Conservation (phyloP, 2,329 filamentous ascomycete genomes). For the Penicillium glabrum region DNA sequence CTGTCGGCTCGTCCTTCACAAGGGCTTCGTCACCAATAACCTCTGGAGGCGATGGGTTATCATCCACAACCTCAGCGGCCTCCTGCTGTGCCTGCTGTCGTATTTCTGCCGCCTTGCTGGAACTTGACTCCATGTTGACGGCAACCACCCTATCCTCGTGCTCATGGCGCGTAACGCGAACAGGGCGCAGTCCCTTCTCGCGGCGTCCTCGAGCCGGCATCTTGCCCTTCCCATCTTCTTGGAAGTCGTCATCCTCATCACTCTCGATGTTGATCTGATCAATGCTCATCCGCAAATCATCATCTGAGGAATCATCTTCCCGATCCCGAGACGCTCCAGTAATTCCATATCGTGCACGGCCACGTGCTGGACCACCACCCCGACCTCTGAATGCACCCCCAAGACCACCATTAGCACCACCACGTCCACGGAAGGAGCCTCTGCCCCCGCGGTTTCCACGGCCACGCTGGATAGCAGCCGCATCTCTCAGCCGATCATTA, state of each 20-base stretch:
- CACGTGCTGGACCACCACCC: slow-evolving; percentile 23
- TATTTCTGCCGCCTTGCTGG: slow-evolving; percentile 44
- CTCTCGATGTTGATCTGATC: slow-evolving; percentile 59
- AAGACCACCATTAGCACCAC: slow-evolving; percentile 16
- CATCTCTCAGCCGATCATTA: slow-evolving; percentile 40
- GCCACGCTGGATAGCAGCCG: slow-evolving; percentile 39
- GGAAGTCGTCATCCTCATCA: slow-evolving; percentile 38
- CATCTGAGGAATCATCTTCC: slow-evolving; percentile 38
- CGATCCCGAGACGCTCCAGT: slow-evolving; percentile 22
- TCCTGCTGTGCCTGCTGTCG: slow-evolving; percentile 35
- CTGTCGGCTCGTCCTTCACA: slow-evolving; percentile 57
- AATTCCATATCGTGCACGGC: slow-evolving; percentile 27
- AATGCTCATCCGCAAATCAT: slow-evolving; percentile 55
- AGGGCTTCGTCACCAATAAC: slow-evolving; percentile 24
- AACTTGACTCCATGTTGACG: slow-evolving; percentile 55
- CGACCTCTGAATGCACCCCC: slow-evolving; percentile 23
- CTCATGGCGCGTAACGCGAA: slow-evolving; percentile 57
- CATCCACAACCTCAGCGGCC: slow-evolving; percentile 30
- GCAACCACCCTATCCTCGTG: slow-evolving; percentile 56
- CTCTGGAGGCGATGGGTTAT: slow-evolving; percentile 13
- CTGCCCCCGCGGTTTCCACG: slow-evolving; percentile 34
- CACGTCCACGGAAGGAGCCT: slow-evolving; percentile 1
- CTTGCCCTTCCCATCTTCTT: slow-evolving; percentile 34
- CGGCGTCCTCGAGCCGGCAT: slow-evolving; percentile 24
- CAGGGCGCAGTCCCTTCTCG: slow-evolving; percentile 45